Percentiles rank a stretch among this genome's conserved stretches.
Evolutionary conservation across 140 eudicot genomes (phyloP).

Genomic region (Stevia rebaudiana): DNA sequence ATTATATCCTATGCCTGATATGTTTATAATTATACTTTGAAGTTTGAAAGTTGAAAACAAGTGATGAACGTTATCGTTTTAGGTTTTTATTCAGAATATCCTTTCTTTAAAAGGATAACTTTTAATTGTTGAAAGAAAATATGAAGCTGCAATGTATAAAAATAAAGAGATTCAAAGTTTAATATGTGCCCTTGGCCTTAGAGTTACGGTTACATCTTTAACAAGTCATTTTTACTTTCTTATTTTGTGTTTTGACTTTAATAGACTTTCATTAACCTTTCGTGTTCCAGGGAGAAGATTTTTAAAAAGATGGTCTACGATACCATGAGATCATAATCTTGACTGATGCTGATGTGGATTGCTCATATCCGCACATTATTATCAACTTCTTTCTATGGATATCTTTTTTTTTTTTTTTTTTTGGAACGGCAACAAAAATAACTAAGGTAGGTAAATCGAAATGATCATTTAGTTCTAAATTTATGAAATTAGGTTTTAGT

Average conservation of each 20-base stretch:
- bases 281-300: slow-evolving; percentile 86
- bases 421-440: no score
- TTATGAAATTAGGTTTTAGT: neutral
- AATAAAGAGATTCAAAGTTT: slow-evolving; percentile 88
- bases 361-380: slow-evolving; percentile 92
- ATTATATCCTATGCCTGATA: no score
- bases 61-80: no score
- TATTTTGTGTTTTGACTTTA: neutral
- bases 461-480: neutral
- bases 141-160: slow-evolving; percentile 97
- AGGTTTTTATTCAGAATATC: slow-evolving; percentile 60
- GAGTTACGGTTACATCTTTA: slow-evolving; percentile 62
- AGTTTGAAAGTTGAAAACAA: no score
- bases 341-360: slow-evolving; percentile 96
- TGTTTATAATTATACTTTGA: no score
- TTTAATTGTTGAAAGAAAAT: slow-evolving; percentile 77
- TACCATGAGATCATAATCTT: slow-evolving; percentile 89
- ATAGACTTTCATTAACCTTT: slow-evolving; percentile 6
- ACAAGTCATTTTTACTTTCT: neutral
- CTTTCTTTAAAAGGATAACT: slow-evolving; percentile 95
- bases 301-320: slow-evolving; percentile 73
- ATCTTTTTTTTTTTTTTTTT: no score
- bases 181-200: slow-evolving; percentile 92
- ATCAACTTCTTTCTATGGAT: slow-evolving; percentile 89
- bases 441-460: slow-evolving; percentile 67